Evolutionary conservation across 352 stramenopile genomes (phyloP).

Genomic region (Pythium sukuiense): DNA sequence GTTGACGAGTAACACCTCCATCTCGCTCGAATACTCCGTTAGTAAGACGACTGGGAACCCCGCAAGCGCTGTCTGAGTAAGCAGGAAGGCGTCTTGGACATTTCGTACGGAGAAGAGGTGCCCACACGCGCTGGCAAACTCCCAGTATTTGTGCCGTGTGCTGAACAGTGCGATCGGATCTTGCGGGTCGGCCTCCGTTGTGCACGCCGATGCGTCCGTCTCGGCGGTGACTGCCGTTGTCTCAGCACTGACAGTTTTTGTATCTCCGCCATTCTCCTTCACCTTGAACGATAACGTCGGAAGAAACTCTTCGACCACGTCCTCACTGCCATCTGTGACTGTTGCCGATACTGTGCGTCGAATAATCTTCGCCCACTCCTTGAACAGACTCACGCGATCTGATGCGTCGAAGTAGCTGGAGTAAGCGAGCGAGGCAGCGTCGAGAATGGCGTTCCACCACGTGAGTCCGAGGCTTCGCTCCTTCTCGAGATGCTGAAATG

Average conservation of each 20-base stretch:
- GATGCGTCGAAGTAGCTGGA: slow-evolving; percentile 18
- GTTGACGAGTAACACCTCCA: slow-evolving; percentile 46
- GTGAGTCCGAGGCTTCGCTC: slow-evolving; percentile 31
- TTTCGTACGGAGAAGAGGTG: slow-evolving; percentile 43
- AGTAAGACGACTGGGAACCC: slow-evolving; percentile 43
- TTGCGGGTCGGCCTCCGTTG: neutral
- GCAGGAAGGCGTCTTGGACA: slow-evolving; percentile 43
- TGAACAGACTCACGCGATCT: slow-evolving; percentile 25
- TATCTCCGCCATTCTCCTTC: neutral
- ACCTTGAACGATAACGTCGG: slow-evolving; percentile 5
- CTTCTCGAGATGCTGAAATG: slow-evolving; percentile 16
- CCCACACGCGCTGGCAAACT: slow-evolving; percentile 30
- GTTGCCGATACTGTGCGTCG: neutral
- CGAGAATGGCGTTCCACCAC: slow-evolving; percentile 58
- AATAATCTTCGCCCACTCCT: slow-evolving; percentile 19
- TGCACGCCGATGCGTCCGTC: neutral
- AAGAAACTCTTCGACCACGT: slow-evolving; percentile 2
- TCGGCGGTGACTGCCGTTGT: neutral
- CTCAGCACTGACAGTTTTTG: neutral
- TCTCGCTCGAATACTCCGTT: slow-evolving; percentile 37
- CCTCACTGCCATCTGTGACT: neutral
- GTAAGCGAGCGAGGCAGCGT: slow-evolving; percentile 45
- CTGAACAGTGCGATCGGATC: slow-evolving; percentile 12
- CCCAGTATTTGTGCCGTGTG: slow-evolving; percentile 18
- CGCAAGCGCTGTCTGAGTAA: slow-evolving; percentile 33